Percentiles rank a stretch among this genome's conserved stretches.
These are phyloP conservation scores for Gamsiella multidivaricata DNA, from an alignment of 192 early-diverging fungal species.

Conservation along the genomic window DNA sequence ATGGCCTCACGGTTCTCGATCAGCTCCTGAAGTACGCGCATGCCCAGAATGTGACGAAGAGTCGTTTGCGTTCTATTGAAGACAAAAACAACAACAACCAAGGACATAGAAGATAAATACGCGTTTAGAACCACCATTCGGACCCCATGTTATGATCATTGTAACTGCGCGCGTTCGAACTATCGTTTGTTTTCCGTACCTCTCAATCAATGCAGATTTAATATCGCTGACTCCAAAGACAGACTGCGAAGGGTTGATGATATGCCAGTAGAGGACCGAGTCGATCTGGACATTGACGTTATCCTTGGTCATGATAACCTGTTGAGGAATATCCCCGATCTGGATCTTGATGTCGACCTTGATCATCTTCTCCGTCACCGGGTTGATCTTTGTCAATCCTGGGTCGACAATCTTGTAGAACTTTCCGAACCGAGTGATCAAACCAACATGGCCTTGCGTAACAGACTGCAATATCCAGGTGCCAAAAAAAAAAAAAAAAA, in stretches of 20 bases:
- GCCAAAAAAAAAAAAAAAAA: slow-evolving; percentile 82
- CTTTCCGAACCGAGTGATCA: slow-evolving; percentile 76
- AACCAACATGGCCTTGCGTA: slow-evolving; percentile 75
- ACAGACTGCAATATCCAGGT: slow-evolving; percentile 68
- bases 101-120: neutral
- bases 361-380: slow-evolving; percentile 56
- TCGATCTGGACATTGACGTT: slow-evolving; percentile 90
- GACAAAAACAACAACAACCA: neutral
- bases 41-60: slow-evolving; percentile 84
- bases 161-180: neutral
- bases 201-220: slow-evolving; percentile 81
- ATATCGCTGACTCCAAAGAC: slow-evolving; percentile 86
- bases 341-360: slow-evolving; percentile 64
- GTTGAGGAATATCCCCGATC: slow-evolving; percentile 66
- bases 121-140: too few species aligned
- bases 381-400: slow-evolving; percentile 67
- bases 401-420: slow-evolving; percentile 62
- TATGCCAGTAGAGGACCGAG: slow-evolving; percentile 88
- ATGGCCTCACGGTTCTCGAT: slow-evolving; percentile 92
- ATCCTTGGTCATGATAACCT: slow-evolving; percentile 91
- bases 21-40: slow-evolving; percentile 84
- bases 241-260: slow-evolving; percentile 84
- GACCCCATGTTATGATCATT: neutral
- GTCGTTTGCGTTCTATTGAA: slow-evolving; percentile 83
- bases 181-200: slow-evolving; percentile 45